Percentiles rank a stretch among this genome's conserved stretches.
Evolutionary conservation across 2,329 filamentous ascomycete genomes (phyloP).

Genomic region (Aureobasidium pullulans): DNA sequence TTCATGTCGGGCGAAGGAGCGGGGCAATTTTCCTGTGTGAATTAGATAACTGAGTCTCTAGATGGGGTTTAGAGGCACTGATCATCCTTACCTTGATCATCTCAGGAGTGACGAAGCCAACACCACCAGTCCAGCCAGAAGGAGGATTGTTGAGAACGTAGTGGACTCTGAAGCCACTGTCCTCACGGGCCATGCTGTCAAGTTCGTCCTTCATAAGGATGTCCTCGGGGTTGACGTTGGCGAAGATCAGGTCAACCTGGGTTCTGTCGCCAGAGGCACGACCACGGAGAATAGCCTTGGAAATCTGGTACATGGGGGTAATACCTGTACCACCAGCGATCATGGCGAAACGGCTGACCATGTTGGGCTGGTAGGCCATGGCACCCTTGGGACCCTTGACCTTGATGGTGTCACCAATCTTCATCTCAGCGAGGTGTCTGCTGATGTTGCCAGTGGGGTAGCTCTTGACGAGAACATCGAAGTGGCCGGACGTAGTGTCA

Average conservation of each 20-base stretch:
- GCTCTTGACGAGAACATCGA: slow-evolving; percentile 96
- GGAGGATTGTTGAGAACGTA: slow-evolving; percentile 97
- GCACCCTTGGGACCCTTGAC: slow-evolving; percentile 93
- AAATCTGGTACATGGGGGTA: slow-evolving; percentile 95
- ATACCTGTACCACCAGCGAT: slow-evolving; percentile 96
- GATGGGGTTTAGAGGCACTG: neutral
- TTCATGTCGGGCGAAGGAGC: slow-evolving; percentile 81
- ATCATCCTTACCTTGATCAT: slow-evolving; percentile 65
- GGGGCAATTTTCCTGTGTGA: slow-evolving; percentile 63
- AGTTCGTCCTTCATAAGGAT: slow-evolving; percentile 91
- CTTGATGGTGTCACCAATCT: slow-evolving; percentile 79
- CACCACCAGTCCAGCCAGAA: slow-evolving; percentile 81
- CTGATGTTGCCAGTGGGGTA: slow-evolving; percentile 98
- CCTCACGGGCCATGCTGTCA: slow-evolving; percentile 67
- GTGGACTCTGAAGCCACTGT: slow-evolving; percentile 76
- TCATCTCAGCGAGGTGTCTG: slow-evolving; percentile 77
- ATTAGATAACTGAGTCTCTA: neutral
- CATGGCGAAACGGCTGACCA: slow-evolving; percentile 96
- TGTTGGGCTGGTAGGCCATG: slow-evolving; percentile 95
- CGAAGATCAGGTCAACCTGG: slow-evolving; percentile 89
- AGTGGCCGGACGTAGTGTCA: slow-evolving; percentile 81
- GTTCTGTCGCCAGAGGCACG: slow-evolving; percentile 58
- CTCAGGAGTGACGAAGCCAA: slow-evolving; percentile 89
- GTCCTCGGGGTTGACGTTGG: slow-evolving; percentile 88
- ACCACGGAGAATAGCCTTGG: slow-evolving; percentile 64